Base-by-base conservation (phyloP, 805 yeast species). In the Candida palmyrensis region DNA sequence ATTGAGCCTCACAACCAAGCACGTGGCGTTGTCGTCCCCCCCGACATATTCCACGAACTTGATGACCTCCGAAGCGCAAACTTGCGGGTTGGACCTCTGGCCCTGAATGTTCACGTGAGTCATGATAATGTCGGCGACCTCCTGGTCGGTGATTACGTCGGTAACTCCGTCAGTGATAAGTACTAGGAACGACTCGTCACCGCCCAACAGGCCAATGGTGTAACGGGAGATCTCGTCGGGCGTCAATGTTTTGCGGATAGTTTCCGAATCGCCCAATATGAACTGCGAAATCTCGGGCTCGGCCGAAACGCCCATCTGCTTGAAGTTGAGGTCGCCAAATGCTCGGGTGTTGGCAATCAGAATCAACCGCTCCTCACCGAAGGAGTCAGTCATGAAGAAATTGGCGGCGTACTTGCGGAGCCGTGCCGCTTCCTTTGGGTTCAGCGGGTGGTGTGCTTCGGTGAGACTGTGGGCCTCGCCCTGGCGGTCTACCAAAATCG, bases 21-120 rank as follows among this genome's bases (percentile, higher is more conserved):
- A 87, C 2, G 97, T 87, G n/a, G 97, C 95, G 58, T 92, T 92
- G 55, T 92, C 98, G 48, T 85, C 88, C 2, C 95, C 92, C 10
- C 95, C 95, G 6, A 89, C 73, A 26, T 84, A 84, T 51, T 82
- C 88, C 8, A 88, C 82, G 53, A 79, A 92, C 46, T 79, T 73
- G 9, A 90, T 76, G 13, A 92, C 83, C 52, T 89, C 97, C 39
- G 75, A 78, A 0, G 97, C 89, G 23, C 94, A 85, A 28, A 64
- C 73, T 47, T 85, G 95, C 1, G 97, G 96, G 0, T 88, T 75
- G 3, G 95, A 95, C 19, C 64, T 57, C 16, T 75, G 68, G n/a
- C 95, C 94, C 32, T 71, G 64, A 43, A 74, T 72, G 43, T 73
- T 73, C 41, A 66, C 63, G 17, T 84, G 76, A n/a, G 78, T 66